These are phyloP conservation scores for Alternaria novae-zelandiae DNA, from an alignment of 2,329 filamentous ascomycete species.

Conservation along the genomic window DNA sequence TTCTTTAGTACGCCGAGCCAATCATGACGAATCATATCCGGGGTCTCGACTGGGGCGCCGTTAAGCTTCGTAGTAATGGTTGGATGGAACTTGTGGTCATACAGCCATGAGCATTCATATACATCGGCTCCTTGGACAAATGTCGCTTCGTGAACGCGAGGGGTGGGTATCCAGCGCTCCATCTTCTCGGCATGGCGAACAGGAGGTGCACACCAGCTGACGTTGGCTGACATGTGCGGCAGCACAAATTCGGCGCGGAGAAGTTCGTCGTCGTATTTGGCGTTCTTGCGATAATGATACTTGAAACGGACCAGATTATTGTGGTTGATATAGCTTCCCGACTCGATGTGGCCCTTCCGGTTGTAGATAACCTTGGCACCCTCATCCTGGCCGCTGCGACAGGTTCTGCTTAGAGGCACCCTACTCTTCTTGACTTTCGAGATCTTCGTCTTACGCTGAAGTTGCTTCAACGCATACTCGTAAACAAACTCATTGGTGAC, in stretches of 20 bases:
- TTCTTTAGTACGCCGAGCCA: slow-evolving; percentile 51
- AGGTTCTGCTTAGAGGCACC: slow-evolving; percentile 51
- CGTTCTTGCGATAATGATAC: slow-evolving; percentile 62
- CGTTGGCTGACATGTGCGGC: slow-evolving; percentile 60
- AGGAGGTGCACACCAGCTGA: slow-evolving; percentile 62
- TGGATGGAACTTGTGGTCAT: slow-evolving; percentile 51
- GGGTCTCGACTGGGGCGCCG: slow-evolving; percentile 58
- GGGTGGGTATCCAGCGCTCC: slow-evolving; percentile 62
- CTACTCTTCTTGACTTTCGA: slow-evolving; percentile 47
- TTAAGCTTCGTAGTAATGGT: slow-evolving; percentile 54
- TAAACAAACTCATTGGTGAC: slow-evolving; percentile 59
- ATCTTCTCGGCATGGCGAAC: slow-evolving; percentile 58
- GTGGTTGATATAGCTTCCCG: slow-evolving; percentile 61
- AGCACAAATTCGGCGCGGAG: slow-evolving; percentile 62
- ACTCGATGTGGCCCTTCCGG: slow-evolving; percentile 59
- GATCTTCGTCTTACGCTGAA: slow-evolving; percentile 44
- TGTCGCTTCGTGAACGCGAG: slow-evolving; percentile 61
- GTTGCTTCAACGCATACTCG: slow-evolving; percentile 49
- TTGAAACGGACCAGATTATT: slow-evolving; percentile 61
- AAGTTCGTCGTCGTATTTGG: slow-evolving; percentile 62
- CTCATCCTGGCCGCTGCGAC: slow-evolving; percentile 54
- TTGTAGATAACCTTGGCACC: slow-evolving; percentile 60
- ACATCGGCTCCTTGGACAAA: slow-evolving; percentile 61
- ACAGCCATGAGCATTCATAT: slow-evolving; percentile 57
- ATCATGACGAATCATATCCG: slow-evolving; percentile 60